Percentiles rank a stretch among this genome's conserved stretches.
phyloP scores from a whole-genome alignment of 768 basidiomycete genomes.

The Rhizopogon roseolus region DNA sequence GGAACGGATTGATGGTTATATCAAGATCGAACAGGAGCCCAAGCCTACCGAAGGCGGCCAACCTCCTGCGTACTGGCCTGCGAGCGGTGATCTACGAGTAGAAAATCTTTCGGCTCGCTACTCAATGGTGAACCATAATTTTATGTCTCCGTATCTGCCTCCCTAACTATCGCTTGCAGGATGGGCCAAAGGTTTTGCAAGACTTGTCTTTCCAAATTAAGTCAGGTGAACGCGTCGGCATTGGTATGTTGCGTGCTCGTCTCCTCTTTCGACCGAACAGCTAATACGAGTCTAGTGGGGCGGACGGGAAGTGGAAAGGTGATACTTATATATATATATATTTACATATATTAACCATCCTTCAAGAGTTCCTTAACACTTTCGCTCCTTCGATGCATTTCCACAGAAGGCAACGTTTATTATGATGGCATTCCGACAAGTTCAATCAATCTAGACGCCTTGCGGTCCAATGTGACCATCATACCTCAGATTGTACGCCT shows the following conservation, averaged over 20 bases:
- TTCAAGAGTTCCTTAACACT: slow-evolving; percentile 44
- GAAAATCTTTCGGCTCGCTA: slow-evolving; percentile 50
- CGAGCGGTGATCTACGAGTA: slow-evolving; percentile 48
- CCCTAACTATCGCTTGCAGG: slow-evolving; percentile 19
- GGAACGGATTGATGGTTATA: slow-evolving; percentile 50
- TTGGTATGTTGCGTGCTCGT: slow-evolving; percentile 30
- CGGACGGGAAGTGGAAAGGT: slow-evolving; percentile 56
- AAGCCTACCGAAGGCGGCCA: slow-evolving; percentile 32
- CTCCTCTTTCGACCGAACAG: neutral
- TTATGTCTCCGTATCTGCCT: neutral
- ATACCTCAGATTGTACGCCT: slow-evolving; percentile 50
- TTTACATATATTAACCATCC: neutral
- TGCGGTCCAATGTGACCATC: slow-evolving; percentile 52
- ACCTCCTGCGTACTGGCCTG: slow-evolving; percentile 66
- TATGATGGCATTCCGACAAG: slow-evolving; percentile 46
- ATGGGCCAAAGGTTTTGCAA: slow-evolving; percentile 54
- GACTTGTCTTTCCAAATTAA: slow-evolving; percentile 46
- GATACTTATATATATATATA: slow-evolving; percentile 2
- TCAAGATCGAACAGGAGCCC: slow-evolving; percentile 54
- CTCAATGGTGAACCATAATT: slow-evolving; percentile 22
- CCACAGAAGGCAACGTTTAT: slow-evolving; percentile 45
- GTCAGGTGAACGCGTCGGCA: slow-evolving; percentile 54
- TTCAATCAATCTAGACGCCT: slow-evolving; percentile 45
- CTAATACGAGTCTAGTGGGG: slow-evolving; percentile 36
- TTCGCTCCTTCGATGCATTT: slow-evolving; percentile 49